Conservation (phyloP, 495 filamentous ascomycete genomes). For the Trichoderma asperelloides region DNA sequence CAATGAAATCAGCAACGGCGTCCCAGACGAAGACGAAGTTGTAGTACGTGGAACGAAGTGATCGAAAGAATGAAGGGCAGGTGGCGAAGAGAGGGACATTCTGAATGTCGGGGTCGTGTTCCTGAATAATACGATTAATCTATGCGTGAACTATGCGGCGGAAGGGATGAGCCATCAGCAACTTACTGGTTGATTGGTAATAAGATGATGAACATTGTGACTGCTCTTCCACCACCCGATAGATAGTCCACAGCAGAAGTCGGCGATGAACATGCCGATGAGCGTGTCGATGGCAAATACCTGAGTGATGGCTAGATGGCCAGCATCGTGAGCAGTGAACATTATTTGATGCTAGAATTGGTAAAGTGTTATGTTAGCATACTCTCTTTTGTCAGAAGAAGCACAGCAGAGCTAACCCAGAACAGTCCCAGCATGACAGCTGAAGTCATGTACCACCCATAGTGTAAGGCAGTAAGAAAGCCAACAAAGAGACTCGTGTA, state of each 20-base stretch:
- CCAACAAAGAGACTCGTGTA: constrained; percentile 29
- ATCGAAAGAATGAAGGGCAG: constrained; percentile 36
- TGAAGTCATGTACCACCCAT: constrained; percentile 36
- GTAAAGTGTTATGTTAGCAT: too few species aligned
- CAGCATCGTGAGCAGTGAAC: constrained; percentile 45
- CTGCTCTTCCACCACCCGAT: constrained; percentile 47
- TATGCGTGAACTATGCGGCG: not conserved
- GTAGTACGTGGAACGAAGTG: constrained; percentile 34
- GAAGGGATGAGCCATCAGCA: not conserved
- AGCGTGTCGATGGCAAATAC: constrained; percentile 37
- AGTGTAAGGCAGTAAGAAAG: constrained; percentile 25
- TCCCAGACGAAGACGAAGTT: constrained; percentile 38
- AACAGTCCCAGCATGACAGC: constrained; percentile 39
- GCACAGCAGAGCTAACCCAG: constrained; percentile 17
- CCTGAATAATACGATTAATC: constrained; percentile 14
- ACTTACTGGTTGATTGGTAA: constrained; percentile 36
- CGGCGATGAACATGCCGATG: constrained; percentile 39
- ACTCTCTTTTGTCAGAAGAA: not conserved
- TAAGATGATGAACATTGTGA: constrained; percentile 45
- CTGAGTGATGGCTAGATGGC: constrained; percentile 40
- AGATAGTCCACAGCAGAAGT: constrained; percentile 40
- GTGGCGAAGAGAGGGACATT: constrained; percentile 42
- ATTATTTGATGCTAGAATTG: constrained; percentile 37
- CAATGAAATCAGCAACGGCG: constrained; percentile 27
- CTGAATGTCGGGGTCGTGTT: constrained; percentile 45